phyloP scores from a whole-genome alignment of 2,329 filamentous ascomycete species.

The Fusarium tjaetaba region DNA sequence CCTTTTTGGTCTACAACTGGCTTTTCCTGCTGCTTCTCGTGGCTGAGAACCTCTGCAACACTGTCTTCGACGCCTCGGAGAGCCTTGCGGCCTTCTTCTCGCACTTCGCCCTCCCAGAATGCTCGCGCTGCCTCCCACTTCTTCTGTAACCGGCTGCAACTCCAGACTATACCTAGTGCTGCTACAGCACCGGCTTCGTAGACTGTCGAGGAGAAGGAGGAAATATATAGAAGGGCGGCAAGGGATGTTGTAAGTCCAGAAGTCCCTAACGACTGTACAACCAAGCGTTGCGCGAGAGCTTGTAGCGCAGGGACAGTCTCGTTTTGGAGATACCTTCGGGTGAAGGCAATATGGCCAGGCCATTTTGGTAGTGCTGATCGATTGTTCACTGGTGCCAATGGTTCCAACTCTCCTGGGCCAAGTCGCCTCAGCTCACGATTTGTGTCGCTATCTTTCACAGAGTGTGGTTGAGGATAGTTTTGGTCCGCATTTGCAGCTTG shows the following conservation, averaged over 20 bases:
- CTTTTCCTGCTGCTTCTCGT: constrained; percentile 36
- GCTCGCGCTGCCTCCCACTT: constrained; percentile 69
- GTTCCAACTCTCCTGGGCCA: constrained; percentile 39
- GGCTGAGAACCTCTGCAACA: constrained; percentile 58
- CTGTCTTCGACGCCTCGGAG: constrained; percentile 66
- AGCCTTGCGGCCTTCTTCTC: constrained; percentile 72
- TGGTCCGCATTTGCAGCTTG: constrained; percentile 52
- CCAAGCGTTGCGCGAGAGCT: constrained; percentile 76
- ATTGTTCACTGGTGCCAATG: constrained; percentile 36
- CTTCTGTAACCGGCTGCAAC: constrained; percentile 67
- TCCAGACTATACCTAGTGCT: constrained; percentile 69
- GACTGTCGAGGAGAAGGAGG: constrained; percentile 60
- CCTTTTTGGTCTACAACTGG: constrained; percentile 35
- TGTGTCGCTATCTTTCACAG: constrained; percentile 10
- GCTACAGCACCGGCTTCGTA: constrained; percentile 72
- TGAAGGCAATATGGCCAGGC: constrained; percentile 78
- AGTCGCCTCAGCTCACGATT: constrained; percentile 31
- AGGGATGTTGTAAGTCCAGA: constrained; percentile 69
- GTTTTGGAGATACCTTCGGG: constrained; percentile 72
- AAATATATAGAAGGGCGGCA: constrained; percentile 66
- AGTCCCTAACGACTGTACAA: constrained; percentile 79
- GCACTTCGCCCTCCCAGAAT: constrained; percentile 74
- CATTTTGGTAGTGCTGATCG: constrained; percentile 60
- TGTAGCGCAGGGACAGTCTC: constrained; percentile 77
- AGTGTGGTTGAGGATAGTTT: constrained; percentile 51